phyloP scores from a whole-genome alignment of 345 rosid species.

The Pugionium dolabratum region DNA sequence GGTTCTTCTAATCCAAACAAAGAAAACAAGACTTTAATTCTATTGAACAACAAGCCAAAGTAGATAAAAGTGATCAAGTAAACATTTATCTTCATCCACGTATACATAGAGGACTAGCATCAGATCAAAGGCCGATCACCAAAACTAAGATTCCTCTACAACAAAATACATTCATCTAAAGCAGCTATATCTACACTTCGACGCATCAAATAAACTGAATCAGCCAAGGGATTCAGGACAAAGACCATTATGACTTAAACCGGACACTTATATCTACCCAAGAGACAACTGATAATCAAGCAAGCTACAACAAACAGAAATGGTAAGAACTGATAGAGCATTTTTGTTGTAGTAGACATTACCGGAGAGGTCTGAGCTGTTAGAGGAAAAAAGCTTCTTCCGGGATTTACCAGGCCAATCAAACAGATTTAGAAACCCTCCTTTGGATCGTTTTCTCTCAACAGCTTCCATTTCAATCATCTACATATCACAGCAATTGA shows the following conservation, averaged over 20 bases:
- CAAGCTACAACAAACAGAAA: not conserved
- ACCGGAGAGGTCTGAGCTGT: conserved; percentile 11
- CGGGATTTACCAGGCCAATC: conserved; percentile 89
- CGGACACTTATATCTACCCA: not conserved
- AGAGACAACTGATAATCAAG: too few species aligned
- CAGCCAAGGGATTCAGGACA: conserved; percentile 20
- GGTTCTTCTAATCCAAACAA: conserved; percentile 43
- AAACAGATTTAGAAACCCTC: conserved; percentile 69
- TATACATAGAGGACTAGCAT: not conserved
- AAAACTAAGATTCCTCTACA: too few species aligned
- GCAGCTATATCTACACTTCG: not conserved
- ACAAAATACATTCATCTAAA: too few species aligned
- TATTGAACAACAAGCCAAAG: conserved; percentile 18
- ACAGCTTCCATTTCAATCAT: conserved; percentile 61
- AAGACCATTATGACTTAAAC: not conserved
- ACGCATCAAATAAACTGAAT: not conserved
- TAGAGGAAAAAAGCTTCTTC: conserved; percentile 74
- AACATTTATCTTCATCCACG: conserved; percentile 4
- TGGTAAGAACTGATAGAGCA: not conserved
- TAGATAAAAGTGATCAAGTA: conserved; percentile 10
- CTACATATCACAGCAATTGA: conserved; percentile 40
- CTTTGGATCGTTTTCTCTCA: conserved; percentile 67
- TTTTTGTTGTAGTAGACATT: not conserved
- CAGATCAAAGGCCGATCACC: not conserved
- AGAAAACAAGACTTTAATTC: conserved; percentile 16